phyloP scores from a whole-genome alignment of 1,139 yeast species.

The Debaryomyces sp. region DNA sequence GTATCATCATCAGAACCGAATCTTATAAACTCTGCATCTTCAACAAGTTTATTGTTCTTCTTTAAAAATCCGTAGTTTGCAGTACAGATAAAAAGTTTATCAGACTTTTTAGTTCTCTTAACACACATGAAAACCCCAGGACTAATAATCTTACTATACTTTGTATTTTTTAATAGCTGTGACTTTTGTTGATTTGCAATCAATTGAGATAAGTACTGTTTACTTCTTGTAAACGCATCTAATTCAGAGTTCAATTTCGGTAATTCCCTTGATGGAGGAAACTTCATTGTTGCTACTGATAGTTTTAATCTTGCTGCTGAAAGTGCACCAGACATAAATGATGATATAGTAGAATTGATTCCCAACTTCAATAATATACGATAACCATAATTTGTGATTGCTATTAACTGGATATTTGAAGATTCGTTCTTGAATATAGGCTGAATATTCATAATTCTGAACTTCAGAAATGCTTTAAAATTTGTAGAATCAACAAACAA shows the following conservation, averaged over 20 bases:
- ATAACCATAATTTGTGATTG: conserved; percentile 84
- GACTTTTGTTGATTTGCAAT: conserved; percentile 49
- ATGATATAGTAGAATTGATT: conserved; percentile 29
- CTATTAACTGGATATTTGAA: conserved; percentile 72
- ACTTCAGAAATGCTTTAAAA: conserved; percentile 45
- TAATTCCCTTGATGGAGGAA: conserved; percentile 72
- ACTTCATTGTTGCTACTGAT: conserved; percentile 60
- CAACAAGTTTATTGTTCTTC: conserved; percentile 69
- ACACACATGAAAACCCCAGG: conserved; percentile 78
- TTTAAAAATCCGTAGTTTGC: conserved; percentile 84
- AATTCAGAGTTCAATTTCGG: conserved; percentile 56
- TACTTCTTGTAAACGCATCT: conserved; percentile 46
- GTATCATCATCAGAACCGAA: conserved; percentile 41
- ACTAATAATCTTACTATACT: conserved; percentile 59
- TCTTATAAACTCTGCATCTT: conserved; percentile 77
- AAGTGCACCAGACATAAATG: conserved; percentile 29
- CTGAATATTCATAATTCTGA: conserved; percentile 64
- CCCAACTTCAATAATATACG: conserved; percentile 68
- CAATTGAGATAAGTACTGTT: conserved; percentile 46
- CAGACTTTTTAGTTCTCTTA: conserved; percentile 45
- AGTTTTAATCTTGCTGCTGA: conserved; percentile 32
- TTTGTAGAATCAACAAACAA: conserved; percentile 49
- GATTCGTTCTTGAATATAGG: conserved; percentile 68
- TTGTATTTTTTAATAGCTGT: conserved; percentile 49
- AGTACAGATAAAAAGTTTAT: conserved; percentile 70